Evolutionary conservation across 2,329 filamentous ascomycete species (phyloP).

Genomic region (Fusarium sp.): DNA sequence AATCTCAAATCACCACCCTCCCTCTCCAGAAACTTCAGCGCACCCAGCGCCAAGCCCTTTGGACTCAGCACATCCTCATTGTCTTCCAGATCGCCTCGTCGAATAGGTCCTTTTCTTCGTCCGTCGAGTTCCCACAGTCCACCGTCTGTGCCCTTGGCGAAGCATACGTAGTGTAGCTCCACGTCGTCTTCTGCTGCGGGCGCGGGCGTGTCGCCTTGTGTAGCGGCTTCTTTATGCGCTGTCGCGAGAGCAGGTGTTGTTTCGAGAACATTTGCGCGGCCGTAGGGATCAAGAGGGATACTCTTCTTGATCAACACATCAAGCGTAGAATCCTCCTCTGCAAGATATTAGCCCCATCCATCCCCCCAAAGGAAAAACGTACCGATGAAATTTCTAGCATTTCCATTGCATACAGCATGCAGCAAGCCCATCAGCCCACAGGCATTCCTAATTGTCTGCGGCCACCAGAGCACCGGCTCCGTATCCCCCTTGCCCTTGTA

Average conservation of each 20-base stretch:
- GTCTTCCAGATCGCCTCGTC: conserved; percentile 62
- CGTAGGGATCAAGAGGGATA: conserved; percentile 71
- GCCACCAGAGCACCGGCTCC: conserved; percentile 92
- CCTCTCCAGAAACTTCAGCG: conserved; percentile 64
- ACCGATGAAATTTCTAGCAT: conserved; percentile 70
- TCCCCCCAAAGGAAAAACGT: conserved; percentile 13
- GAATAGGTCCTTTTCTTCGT: conserved; percentile 65
- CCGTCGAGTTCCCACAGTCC: conserved; percentile 70
- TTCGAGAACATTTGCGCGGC: conserved; percentile 80
- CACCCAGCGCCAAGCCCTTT: conserved; percentile 76
- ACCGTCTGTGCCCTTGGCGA: conserved; percentile 78
- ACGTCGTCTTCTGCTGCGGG: conserved; percentile 81
- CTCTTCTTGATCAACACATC: conserved; percentile 73
- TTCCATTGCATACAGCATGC: conserved; percentile 83
- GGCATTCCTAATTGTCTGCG: conserved; percentile 92
- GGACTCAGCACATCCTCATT: conserved; percentile 79
- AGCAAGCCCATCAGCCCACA: conserved; percentile 91
- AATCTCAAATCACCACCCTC: conserved; percentile 66
- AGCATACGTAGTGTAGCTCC: conserved; percentile 97
- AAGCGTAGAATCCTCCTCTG: conserved; percentile 64
- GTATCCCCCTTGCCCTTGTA: conserved; percentile 73
- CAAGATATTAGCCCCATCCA: background rate
- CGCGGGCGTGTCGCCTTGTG: conserved; percentile 78
- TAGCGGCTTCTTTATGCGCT: conserved; percentile 82
- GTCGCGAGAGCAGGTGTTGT: conserved; percentile 76